Evolutionary conservation across 2,329 filamentous ascomycete species (phyloP).

Genomic region (Fusarium beomiforme): DNA sequence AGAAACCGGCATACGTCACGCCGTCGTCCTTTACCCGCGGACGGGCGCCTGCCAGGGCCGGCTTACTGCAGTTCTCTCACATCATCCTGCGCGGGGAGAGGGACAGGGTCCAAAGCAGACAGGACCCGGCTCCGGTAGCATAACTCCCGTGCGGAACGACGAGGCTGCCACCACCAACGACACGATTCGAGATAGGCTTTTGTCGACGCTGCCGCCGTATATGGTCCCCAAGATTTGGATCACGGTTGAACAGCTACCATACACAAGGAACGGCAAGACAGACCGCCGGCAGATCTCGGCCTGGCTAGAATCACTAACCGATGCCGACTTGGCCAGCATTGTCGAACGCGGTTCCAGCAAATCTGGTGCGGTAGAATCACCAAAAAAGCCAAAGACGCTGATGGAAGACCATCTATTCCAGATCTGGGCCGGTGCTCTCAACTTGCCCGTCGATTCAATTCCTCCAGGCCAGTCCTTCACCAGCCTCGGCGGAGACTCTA

Average conservation of each 20-base stretch:
- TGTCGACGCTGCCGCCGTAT: neutral
- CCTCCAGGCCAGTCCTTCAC: neutral
- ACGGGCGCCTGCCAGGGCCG: neutral
- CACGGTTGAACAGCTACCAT: neutral
- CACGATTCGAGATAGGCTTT: neutral
- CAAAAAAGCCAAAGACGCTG: neutral
- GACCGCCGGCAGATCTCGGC: neutral
- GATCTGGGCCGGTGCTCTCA: neutral
- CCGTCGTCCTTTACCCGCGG: neutral
- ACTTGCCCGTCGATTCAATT: neutral
- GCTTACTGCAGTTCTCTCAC: neutral
- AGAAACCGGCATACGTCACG: neutral
- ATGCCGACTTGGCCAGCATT: neutral
- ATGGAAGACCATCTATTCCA: neutral
- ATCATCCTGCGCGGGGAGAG: neutral
- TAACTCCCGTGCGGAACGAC: neutral
- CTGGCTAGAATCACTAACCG: neutral
- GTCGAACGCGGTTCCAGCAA: neutral
- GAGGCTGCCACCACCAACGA: neutral
- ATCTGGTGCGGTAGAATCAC: neutral
- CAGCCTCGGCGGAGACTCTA: neutral
- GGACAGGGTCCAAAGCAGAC: neutral
- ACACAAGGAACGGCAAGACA: neutral
- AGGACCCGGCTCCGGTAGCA: neutral
- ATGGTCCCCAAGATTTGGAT: constrained; percentile 1